A percentile compares a stretch with the other conserved stretches of the same genome.
These are phyloP conservation scores for Chrysanthemum makinoi DNA, from an alignment of 129 eudicot genomes.

Conservation along the genomic window DNA sequence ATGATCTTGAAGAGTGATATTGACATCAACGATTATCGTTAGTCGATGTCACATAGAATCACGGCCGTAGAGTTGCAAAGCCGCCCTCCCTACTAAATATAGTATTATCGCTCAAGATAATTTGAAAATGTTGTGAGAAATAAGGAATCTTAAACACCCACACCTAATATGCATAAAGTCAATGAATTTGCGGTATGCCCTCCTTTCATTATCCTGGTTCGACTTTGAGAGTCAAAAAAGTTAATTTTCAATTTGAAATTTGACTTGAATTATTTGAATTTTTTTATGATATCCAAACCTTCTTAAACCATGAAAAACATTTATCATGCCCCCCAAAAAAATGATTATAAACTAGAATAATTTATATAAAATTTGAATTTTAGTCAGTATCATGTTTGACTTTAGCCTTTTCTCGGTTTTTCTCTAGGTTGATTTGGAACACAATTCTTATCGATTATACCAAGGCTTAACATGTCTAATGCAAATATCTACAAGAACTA, in stretches of 20 bases:
- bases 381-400: slow-evolving; percentile 4
- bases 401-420: slow-evolving; percentile 6
- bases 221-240: not conserved
- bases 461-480: slow-evolving; percentile 92
- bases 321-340: not conserved
- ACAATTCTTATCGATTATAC: slow-evolving; percentile 74
- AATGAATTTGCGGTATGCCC: slow-evolving; percentile 70
- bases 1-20: too few relatives aligned
- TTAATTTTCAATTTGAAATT: not conserved
- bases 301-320: not conserved
- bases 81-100: too few relatives aligned
- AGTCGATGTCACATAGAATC: too few relatives aligned
- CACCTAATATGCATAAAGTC: slow-evolving; percentile 31
- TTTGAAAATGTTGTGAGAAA: too few relatives aligned
- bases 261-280: not conserved
- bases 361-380: not conserved
- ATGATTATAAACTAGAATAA: too few relatives aligned
- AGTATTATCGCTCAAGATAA: too few relatives aligned
- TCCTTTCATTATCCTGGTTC: not conserved
- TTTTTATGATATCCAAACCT: not conserved
- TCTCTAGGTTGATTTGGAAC: slow-evolving; percentile 84
- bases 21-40: too few relatives aligned
- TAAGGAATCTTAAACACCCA: too few relatives aligned
- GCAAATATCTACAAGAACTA: slow-evolving; percentile 88
- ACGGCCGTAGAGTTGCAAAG: too few relatives aligned